Conservation (phyloP, 768 basidiomycete genomes). For the Boletus speciosus region DNA sequence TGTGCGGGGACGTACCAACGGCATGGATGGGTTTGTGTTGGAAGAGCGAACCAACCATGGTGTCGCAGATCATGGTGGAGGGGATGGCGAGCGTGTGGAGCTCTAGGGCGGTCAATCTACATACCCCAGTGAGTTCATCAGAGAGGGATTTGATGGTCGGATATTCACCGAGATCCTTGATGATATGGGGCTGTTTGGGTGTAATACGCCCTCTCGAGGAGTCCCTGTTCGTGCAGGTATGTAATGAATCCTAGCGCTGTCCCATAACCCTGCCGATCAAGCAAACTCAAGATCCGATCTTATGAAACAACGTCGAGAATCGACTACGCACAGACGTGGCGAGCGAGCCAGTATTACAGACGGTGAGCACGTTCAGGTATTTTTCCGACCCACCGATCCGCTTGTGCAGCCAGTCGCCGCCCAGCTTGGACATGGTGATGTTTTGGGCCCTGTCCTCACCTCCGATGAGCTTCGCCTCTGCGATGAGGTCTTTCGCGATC, state of each 20-base stretch:
- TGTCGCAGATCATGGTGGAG: constrained; percentile 94
- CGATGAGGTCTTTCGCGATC: constrained; percentile 57
- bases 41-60: constrained; percentile 95
- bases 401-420: constrained; percentile 80
- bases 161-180: constrained; percentile 73
- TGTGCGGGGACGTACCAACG: constrained; percentile 46
- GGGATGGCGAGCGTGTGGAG: constrained; percentile 81
- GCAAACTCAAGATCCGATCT: not conserved
- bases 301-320: not conserved
- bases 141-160: not conserved
- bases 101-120: constrained; percentile 85
- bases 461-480: constrained; percentile 71
- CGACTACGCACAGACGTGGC: constrained; percentile 73
- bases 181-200: constrained; percentile 95
- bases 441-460: constrained; percentile 88
- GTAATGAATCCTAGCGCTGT: constrained; percentile 95
- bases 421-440: constrained; percentile 77
- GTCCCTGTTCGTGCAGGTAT: constrained; percentile 73
- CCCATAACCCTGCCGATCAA: constrained; percentile 78
- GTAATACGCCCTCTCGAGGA: constrained; percentile 81
- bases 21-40: constrained; percentile 82
- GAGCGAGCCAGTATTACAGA: constrained; percentile 96
- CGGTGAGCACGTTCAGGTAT: constrained; percentile 79
- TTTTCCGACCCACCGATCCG: constrained; percentile 34
- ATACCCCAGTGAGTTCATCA: not conserved